Percentiles rank a stretch among this genome's conserved stretches.
Evolutionary conservation across 805 yeast genomes (phyloP).

Genomic region (Pichia rugopelliculosa): DNA sequence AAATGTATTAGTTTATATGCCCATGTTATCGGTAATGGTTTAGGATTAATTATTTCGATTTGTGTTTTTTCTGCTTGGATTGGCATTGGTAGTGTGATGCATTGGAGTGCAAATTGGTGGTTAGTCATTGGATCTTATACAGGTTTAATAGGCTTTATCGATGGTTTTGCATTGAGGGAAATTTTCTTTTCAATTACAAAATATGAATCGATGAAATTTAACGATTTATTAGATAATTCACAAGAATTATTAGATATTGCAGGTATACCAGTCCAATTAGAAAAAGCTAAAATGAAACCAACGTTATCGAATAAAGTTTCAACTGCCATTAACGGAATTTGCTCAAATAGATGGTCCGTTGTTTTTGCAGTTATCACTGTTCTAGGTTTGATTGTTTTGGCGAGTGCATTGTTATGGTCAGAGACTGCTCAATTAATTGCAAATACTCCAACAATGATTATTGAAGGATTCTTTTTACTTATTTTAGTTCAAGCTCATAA

Average conservation of each 20-base stretch:
- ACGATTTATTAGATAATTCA: conserved; percentile 27
- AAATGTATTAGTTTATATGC: conserved; percentile 28
- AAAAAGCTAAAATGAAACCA: conserved; percentile 3
- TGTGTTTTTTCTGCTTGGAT: conserved; percentile 33
- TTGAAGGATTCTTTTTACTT: conserved; percentile 35
- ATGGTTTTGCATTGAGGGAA: conserved; percentile 36
- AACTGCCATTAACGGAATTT: conserved; percentile 21
- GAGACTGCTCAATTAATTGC: conserved; percentile 34
- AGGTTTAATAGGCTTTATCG: conserved; percentile 37
- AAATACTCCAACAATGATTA: conserved; percentile 38
- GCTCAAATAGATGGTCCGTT: conserved; percentile 31
- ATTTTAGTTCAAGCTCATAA: conserved; percentile 34
- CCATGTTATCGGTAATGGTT: conserved; percentile 35
- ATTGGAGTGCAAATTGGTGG: conserved; percentile 38
- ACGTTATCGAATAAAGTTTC: conserved; percentile 13
- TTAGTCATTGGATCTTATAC: conserved; percentile 40
- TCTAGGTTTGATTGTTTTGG: conserved; percentile 26
- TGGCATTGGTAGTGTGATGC: conserved; percentile 30
- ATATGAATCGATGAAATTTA: conserved; percentile 21
- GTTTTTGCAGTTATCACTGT: conserved; percentile 23
- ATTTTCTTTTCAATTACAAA: conserved; percentile 27
- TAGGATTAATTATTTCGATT: conserved; percentile 31
- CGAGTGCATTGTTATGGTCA: conserved; percentile 32
- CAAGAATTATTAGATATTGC: conserved; percentile 23
- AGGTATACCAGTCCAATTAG: conserved; percentile 17